Evolutionary conservation across 768 basidiomycete species (phyloP).

Genomic region (Podaxis sp.): DNA sequence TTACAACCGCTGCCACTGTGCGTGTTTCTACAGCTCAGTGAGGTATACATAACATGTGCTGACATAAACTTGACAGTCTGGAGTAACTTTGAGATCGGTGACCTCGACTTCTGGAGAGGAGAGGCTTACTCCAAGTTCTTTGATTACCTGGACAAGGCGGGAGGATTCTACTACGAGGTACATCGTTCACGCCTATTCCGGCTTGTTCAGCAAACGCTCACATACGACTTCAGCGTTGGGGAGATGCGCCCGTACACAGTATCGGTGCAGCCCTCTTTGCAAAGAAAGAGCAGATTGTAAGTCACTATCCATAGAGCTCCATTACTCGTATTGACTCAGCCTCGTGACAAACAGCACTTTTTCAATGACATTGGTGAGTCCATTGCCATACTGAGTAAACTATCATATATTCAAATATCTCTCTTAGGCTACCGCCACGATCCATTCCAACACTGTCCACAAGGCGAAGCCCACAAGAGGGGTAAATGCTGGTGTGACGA

Average conservation of each 20-base stretch:
- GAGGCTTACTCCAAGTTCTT: slow-evolving; percentile 85
- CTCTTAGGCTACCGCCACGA: slow-evolving; percentile 72
- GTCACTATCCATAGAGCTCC: slow-evolving; percentile 11
- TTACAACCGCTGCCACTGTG: slow-evolving; percentile 79
- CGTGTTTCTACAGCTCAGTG: slow-evolving; percentile 22
- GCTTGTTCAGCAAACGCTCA: neutral
- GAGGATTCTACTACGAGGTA: slow-evolving; percentile 91
- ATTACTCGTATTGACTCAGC: slow-evolving; percentile 3
- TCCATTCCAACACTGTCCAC: slow-evolving; percentile 92
- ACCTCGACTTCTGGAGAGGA: slow-evolving; percentile 80
- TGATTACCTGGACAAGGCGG: slow-evolving; percentile 72
- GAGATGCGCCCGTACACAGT: slow-evolving; percentile 88
- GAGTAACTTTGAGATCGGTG: slow-evolving; percentile 93
- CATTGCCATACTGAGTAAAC: neutral
- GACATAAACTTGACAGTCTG: slow-evolving; percentile 55
- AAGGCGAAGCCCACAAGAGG: slow-evolving; percentile 66
- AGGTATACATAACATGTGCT: no score
- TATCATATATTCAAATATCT: neutral
- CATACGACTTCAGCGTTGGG: slow-evolving; percentile 67
- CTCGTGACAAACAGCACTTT: slow-evolving; percentile 57
- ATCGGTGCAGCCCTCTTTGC: slow-evolving; percentile 91
- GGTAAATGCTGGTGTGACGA: slow-evolving; percentile 89
- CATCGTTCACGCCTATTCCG: neutral
- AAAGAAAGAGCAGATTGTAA: slow-evolving; percentile 76
- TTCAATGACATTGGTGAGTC: slow-evolving; percentile 81